phyloP scores from a whole-genome alignment of 2,329 filamentous ascomycete species.

The Xylariomycetidae sp. region DNA sequence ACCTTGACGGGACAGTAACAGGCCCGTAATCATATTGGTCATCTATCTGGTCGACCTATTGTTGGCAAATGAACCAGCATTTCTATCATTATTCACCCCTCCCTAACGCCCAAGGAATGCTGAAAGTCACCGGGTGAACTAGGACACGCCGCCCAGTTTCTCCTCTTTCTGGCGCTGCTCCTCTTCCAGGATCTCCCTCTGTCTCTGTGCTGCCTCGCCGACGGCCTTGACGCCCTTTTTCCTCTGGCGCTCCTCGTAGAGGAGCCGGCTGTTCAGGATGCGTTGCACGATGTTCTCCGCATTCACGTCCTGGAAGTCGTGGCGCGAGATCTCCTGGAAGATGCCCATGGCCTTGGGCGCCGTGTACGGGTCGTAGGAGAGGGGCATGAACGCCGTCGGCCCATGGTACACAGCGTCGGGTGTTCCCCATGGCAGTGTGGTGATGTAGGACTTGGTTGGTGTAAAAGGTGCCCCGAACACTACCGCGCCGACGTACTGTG shows the following conservation, averaged over 20 bases:
- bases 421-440: constrained; percentile 65
- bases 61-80: too few relatives aligned
- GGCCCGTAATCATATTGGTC: too few relatives aligned
- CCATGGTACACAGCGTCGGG: constrained; percentile 89
- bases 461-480: constrained; percentile 88
- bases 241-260: constrained; percentile 88
- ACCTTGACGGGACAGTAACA: too few relatives aligned
- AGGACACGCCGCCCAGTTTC: constrained; percentile 18
- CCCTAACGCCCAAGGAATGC: too few relatives aligned
- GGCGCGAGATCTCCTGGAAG: constrained; percentile 71
- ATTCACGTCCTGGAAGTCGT: constrained; percentile 83
- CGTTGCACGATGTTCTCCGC: constrained; percentile 86
- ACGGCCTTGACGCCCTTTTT: constrained; percentile 84
- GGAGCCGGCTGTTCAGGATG: constrained; percentile 79
- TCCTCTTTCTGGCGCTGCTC: constrained; percentile 48
- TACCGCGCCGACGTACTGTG: constrained; percentile 78
- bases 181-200: constrained; percentile 59
- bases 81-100: too few relatives aligned
- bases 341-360: constrained; percentile 79
- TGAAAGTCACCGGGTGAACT: not conserved
- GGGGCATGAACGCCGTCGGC: constrained; percentile 84
- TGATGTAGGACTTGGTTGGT: constrained; percentile 74
- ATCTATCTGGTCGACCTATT: too few relatives aligned
- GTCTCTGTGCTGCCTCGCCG: constrained; percentile 62
- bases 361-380: constrained; percentile 75